Base-by-base conservation (phyloP, 495 filamentous ascomycete species). In the Penicillium psychrofluorescens region DNA sequence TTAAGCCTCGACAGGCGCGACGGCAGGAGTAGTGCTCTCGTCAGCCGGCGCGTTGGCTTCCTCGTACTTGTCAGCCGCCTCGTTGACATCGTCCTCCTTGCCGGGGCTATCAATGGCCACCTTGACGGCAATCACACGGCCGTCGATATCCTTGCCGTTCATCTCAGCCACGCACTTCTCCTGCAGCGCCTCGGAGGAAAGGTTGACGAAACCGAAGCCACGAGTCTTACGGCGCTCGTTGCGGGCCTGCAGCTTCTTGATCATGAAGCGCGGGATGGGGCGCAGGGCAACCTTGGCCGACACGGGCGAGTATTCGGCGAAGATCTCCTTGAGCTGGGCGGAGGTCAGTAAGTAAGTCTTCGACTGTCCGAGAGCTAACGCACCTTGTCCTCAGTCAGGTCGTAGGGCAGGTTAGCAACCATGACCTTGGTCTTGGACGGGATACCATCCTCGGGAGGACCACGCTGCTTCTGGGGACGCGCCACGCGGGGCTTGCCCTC, bases 391-490 rank as follows among this genome's bases (percentile, higher is more conserved):
- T 98, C 94, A 56, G 81, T 90, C 54, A 97, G 77, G 69, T 98
- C 92, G 64, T 98, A 98, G 13, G 92, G 92, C 14, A 98, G 79
- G 75, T 98, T 98, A 52, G 92, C 92, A 53, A 98, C 92, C 92
- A 98, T 98, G 71, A 98, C 89, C 84, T 98, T 98, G 72, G 84
- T 98, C 82, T 95, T 95, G 66, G 90, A 95, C 10, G 94, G 88
- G 56, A 98, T 89, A 48, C 92, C 92, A 66, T 98, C 94, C 66
- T 95, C 92, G 16, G 92, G 92, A 38, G 92, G 92, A 35, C 92
- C 92, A 61, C 92, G 90, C 76, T 95, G 74, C 61, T 75, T 72
- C 58, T 75, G 74, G 49, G 66, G 60, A 41, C 71, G 72, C 30
- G 68, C 66, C 45, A 59, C 62, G 56, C 67, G 70, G 45, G 68